Conservation (phyloP, 805 yeast species). For the Ogataea wickerhamii region DNA sequence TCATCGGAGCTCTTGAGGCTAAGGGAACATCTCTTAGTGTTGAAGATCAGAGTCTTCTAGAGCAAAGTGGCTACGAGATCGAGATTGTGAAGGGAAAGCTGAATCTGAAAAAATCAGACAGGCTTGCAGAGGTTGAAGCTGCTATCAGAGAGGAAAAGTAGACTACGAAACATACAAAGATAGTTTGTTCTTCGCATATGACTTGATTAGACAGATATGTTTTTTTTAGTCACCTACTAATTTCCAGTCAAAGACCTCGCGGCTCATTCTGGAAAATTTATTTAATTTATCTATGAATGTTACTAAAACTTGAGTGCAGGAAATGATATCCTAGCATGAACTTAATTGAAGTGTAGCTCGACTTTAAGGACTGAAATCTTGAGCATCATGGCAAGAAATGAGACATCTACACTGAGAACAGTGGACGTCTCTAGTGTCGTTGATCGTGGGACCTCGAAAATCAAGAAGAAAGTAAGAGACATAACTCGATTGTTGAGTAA, state of each 20-base stretch:
- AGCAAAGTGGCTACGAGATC: constrained; percentile 74
- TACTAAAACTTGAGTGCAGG: too few species aligned
- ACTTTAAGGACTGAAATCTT: too few species aligned
- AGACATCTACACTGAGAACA: constrained; percentile 1
- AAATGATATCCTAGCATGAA: too few species aligned
- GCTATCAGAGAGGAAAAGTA: neutral
- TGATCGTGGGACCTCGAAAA: constrained; percentile 42
- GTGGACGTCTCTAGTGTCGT: constrained; percentile 31
- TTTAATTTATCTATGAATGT: too few species aligned
- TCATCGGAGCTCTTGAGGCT: constrained; percentile 78
- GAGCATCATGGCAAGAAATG: constrained; percentile 1
- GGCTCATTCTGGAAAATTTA: too few species aligned
- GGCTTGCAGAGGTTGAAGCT: neutral
- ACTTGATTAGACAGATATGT: too few species aligned
- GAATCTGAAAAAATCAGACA: constrained; percentile 36
- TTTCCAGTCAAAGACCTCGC: too few species aligned
- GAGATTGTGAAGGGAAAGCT: constrained; percentile 72
- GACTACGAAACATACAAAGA: too few species aligned
- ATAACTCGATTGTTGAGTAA: constrained; percentile 62
- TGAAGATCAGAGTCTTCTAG: constrained; percentile 40
- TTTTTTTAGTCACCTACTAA: too few species aligned
- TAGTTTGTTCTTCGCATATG: too few species aligned
- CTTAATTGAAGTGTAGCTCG: too few species aligned
- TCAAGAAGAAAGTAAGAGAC: constrained; percentile 85
- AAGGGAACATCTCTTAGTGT: constrained; percentile 57